These are phyloP conservation scores for Colletotrichum navitas DNA, from an alignment of 2,329 filamentous ascomycete species.

Conservation along the genomic window DNA sequence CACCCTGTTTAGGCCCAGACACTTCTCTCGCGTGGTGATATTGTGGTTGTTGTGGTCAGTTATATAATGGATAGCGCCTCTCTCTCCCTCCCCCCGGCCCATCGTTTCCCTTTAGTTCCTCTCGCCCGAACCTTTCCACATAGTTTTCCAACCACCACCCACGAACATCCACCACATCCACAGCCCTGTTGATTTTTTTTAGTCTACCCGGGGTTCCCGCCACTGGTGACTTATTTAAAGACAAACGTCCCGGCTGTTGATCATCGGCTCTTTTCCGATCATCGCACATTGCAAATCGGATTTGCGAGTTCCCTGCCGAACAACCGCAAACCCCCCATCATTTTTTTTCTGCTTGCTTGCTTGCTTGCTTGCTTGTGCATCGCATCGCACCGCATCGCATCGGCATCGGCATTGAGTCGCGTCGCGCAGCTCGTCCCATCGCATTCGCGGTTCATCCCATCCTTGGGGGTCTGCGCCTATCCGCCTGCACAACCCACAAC, in stretches of 20 bases:
- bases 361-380: background rate
- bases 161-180: background rate
- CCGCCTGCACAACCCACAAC: background rate
- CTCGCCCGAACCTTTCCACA: background rate
- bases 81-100: constrained; percentile 13
- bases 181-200: background rate
- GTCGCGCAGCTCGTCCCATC: background rate
- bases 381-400: background rate
- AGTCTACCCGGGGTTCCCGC: background rate
- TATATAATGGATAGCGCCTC: constrained; percentile 34
- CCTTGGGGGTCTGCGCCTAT: background rate
- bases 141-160: background rate
- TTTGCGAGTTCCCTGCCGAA: background rate
- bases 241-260: background rate
- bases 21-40: background rate
- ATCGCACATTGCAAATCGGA: background rate
- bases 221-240: background rate
- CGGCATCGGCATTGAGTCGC: background rate
- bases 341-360: background rate
- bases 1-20: background rate
- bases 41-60: constrained; percentile 10
- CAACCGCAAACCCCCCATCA: background rate
- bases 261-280: background rate
- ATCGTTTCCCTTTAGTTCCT: background rate
- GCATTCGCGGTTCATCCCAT: background rate